A percentile compares a stretch with the other conserved stretches of the same genome.
Evolutionary conservation across 2,329 filamentous ascomycete species (phyloP).

Genomic region (Colletotrichum spaethianum): DNA sequence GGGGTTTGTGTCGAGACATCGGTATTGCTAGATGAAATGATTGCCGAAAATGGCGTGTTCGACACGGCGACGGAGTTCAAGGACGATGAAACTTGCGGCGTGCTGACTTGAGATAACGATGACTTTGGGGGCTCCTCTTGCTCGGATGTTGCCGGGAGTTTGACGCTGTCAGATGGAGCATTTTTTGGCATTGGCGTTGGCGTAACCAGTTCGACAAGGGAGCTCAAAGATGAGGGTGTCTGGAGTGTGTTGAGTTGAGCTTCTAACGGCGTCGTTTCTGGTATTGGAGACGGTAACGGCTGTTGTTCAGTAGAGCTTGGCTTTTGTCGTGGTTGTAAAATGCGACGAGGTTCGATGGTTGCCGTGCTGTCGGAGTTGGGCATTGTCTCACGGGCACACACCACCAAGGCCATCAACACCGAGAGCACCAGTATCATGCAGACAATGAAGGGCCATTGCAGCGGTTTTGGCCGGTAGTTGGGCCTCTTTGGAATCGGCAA

Average conservation of each 20-base stretch:
- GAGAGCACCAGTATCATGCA: conserved; percentile 46
- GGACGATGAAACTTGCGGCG: background rate
- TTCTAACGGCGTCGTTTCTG: background rate
- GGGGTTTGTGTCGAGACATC: background rate
- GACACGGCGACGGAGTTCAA: background rate
- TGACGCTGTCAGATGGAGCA: background rate
- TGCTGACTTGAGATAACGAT: background rate
- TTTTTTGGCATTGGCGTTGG: background rate
- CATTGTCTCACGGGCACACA: conserved; percentile 48
- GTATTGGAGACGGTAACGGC: background rate
- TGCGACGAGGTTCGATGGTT: conserved; percentile 41
- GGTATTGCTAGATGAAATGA: background rate
- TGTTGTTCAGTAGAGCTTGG: background rate
- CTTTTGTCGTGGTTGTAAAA: background rate
- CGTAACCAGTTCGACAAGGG: background rate
- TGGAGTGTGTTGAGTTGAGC: background rate
- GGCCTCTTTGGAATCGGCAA: conserved; percentile 29
- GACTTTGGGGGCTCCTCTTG: background rate
- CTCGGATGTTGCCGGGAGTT: background rate
- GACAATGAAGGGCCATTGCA: conserved; percentile 52
- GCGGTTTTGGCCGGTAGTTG: conserved; percentile 50
- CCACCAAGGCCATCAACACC: conserved; percentile 47
- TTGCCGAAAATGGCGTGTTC: background rate
- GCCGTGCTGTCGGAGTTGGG: conserved; percentile 50
- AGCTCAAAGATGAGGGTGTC: background rate